These are phyloP conservation scores for Morella rubra DNA, from an alignment of 306 rosid genomes.

Conservation along the genomic window DNA sequence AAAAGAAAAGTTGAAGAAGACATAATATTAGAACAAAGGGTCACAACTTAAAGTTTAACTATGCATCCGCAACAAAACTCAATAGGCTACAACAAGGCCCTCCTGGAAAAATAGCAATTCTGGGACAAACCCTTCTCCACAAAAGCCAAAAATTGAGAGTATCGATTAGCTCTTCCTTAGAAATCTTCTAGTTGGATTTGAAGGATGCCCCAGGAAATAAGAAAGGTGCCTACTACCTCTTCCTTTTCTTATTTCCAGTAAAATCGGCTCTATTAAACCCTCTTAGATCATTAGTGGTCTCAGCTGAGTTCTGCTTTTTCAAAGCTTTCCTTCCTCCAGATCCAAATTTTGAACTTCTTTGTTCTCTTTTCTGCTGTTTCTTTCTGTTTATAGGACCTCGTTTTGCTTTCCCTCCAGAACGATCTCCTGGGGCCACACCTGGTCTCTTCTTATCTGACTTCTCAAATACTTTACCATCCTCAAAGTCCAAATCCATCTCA, in stretches of 20 bases:
- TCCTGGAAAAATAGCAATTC: neutral
- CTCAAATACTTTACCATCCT: slow-evolving; percentile 73
- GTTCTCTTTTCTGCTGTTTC: slow-evolving; percentile 51
- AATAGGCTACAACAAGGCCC: slow-evolving; percentile 3
- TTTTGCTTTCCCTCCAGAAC: slow-evolving; percentile 73
- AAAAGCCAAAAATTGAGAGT: neutral
- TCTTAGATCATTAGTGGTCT: slow-evolving; percentile 52
- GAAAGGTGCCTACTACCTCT: slow-evolving; percentile 37
- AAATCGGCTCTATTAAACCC: slow-evolving; percentile 38
- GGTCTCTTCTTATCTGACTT: slow-evolving; percentile 73
- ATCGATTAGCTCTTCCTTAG: no score
- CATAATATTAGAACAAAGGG: neutral
- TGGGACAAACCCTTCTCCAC: slow-evolving; percentile 1
- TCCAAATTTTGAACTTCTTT: slow-evolving; percentile 66
- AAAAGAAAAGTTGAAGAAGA: slow-evolving; percentile 6
- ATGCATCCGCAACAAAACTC: neutral
- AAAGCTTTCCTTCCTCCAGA: slow-evolving; percentile 71
- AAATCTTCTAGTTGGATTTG: no score
- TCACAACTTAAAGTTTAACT: neutral
- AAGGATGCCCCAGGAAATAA: no score
- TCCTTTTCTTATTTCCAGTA: slow-evolving; percentile 53
- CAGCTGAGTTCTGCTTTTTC: slow-evolving; percentile 70
- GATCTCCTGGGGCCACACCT: slow-evolving; percentile 66
- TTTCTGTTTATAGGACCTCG: slow-evolving; percentile 45
- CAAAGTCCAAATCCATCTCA: slow-evolving; percentile 48